These are phyloP conservation scores for Psilocybe sp. DNA, from an alignment of 768 basidiomycete species.

Conservation along the genomic window DNA sequence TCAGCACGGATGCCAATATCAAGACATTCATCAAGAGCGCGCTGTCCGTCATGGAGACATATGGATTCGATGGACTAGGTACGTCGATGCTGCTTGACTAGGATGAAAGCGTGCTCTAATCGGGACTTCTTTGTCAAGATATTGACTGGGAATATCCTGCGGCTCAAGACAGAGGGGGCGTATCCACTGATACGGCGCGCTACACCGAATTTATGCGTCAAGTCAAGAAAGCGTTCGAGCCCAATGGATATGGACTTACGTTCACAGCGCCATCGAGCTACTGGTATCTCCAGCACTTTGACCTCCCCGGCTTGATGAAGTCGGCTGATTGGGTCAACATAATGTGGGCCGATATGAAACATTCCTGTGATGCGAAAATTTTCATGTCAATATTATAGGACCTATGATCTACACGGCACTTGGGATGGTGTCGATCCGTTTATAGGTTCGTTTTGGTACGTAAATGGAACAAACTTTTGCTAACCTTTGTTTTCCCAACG, in stretches of 20 bases:
- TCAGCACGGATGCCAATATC: constrained; percentile 12
- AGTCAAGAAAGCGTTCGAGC: constrained; percentile 12
- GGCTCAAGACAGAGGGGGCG: constrained; percentile 21
- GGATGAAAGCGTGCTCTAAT: not conserved
- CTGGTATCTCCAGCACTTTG: constrained; percentile 30
- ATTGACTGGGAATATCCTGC: constrained; percentile 16
- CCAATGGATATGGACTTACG: constrained; percentile 19
- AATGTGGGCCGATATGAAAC: not conserved
- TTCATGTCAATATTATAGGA: constrained; percentile 7
- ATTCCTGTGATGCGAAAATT: too few species aligned
- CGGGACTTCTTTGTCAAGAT: too few species aligned
- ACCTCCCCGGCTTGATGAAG: constrained; percentile 18
- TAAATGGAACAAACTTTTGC: too few species aligned
- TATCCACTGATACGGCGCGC: constrained; percentile 19
- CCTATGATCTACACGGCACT: constrained; percentile 24
- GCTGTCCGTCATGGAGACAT: constrained; percentile 18
- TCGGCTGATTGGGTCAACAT: constrained; percentile 19
- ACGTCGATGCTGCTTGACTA: constrained; percentile 1
- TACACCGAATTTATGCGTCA: constrained; percentile 19
- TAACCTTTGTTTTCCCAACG: not conserved
- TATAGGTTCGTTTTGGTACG: constrained; percentile 2
- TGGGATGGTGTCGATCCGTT: constrained; percentile 20
- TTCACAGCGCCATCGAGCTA: constrained; percentile 23
- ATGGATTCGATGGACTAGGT: constrained; percentile 27
- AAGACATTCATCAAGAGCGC: constrained; percentile 17